Evolutionary conservation across 345 rosid genomes (phyloP), one percentile per base, ranked within the genome.

Genomic region (Eucalyptus fibrosa): DNA sequence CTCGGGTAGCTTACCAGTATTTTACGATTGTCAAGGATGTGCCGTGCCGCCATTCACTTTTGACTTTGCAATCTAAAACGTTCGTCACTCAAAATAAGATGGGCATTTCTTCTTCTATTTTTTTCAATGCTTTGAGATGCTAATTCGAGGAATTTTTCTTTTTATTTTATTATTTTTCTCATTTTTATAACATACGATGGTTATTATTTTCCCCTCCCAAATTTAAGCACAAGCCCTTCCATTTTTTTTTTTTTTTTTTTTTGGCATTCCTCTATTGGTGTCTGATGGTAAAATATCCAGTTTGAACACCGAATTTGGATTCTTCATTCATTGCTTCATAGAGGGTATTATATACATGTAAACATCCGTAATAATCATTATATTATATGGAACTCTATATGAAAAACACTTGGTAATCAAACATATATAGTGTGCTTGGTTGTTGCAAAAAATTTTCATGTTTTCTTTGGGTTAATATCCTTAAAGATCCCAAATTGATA

Each of bases 391-490:
- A 65, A 65, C 18, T 65, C 18, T 30, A n/a, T 30, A 65, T 65
- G 37, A 65, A 65, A 65, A n/a, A 65, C 72, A 65, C 69, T n/a
- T 65, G 72, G 72, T n/a, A 65, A 65, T n/a, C 37, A n/a, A 65
- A 65, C 19, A 14, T n/a, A n/a, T 7, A n/a, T 65, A 65, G 72
- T 15, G 72, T 65, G 72, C 37, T 65, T 0, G 19, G 32, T n/a
- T 65, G 10, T 30, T 16, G 72, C 19, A 62, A 62, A 14, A 7
- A 7, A 4, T 0, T 14, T 28, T 13, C 17, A 62, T 62, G 1
- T 62, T 62, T 62, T 30, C 32, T 65, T 14, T 13, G 6, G 72
- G 34, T 0, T 65, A 65, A 65, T 65, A 7, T 0, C 37, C 0
- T 65, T n/a, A 65, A 72, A 69, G 40, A 72, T 72, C 24, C 14